Percentiles rank a stretch among this genome's conserved stretches.
phyloP scores from a whole-genome alignment of 192 early-diverging fungal species.

The Entomortierella chlamydospora region DNA sequence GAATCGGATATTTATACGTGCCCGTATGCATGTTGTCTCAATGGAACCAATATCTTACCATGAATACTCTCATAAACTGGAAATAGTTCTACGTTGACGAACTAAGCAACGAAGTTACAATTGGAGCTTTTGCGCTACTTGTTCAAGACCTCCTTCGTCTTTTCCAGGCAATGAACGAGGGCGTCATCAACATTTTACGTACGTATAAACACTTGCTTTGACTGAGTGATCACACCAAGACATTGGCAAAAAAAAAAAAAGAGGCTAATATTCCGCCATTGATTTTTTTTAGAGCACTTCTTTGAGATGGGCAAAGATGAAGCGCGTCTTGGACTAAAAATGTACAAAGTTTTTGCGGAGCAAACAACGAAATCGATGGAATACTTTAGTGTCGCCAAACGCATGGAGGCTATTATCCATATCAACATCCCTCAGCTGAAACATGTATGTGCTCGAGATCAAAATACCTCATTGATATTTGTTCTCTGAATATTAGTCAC shows the following conservation, averaged over 20 bases:
- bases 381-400: conserved; percentile 76
- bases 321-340: conserved; percentile 70
- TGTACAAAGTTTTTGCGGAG: conserved; percentile 82
- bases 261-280: too few species aligned
- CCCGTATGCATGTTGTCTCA: too few species aligned
- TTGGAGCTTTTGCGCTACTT: conserved; percentile 76
- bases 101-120: conserved; percentile 77
- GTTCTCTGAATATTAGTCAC: too few species aligned
- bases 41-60: too few species aligned
- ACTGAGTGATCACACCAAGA: neutral
- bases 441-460: conserved; percentile 63
- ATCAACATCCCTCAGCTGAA: conserved; percentile 80
- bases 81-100: conserved; percentile 78
- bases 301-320: conserved; percentile 79
- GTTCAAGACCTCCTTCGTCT: conserved; percentile 78
- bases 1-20: too few species aligned
- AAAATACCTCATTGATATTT: too few species aligned
- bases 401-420: conserved; percentile 63
- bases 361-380: conserved; percentile 77
- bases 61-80: neutral
- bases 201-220: conserved; percentile 8
- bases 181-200: conserved; percentile 80
- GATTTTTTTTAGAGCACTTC: conserved; percentile 77
- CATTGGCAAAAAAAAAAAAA: too few species aligned
- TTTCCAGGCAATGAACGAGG: conserved; percentile 84